phyloP scores from a whole-genome alignment of 2,329 filamentous ascomycete genomes.

The Colletotrichum filicis region DNA sequence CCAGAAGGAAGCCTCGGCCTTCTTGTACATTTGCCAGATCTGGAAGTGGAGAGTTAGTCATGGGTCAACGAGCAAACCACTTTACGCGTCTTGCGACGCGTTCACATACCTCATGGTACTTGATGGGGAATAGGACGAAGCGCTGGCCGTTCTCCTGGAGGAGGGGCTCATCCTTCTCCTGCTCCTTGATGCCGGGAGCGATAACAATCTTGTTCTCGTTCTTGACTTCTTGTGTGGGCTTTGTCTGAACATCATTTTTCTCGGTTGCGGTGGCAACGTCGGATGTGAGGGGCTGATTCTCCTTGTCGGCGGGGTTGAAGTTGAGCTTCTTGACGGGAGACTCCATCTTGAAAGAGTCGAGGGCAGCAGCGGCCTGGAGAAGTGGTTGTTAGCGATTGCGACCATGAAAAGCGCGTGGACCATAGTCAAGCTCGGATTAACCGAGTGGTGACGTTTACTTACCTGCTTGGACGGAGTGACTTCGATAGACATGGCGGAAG shows the following conservation, averaged over 20 bases:
- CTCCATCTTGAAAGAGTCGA: constrained; percentile 92
- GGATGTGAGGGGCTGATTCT: constrained; percentile 72
- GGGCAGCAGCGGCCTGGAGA: constrained; percentile 81
- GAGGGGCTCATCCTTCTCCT: constrained; percentile 88
- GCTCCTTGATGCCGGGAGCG: constrained; percentile 67
- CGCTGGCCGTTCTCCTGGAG: constrained; percentile 95
- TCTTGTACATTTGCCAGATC: constrained; percentile 99
- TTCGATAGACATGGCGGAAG: constrained; percentile 76
- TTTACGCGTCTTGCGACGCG: constrained; percentile 74
- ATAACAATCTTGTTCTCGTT: constrained; percentile 56
- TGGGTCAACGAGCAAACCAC: constrained; percentile 53
- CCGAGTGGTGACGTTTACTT: constrained; percentile 45
- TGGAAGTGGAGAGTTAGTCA: constrained; percentile 59
- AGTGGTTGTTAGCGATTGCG: constrained; percentile 44
- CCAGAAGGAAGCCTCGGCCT: constrained; percentile 99
- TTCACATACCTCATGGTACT: constrained; percentile 94
- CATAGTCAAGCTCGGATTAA: constrained; percentile 6
- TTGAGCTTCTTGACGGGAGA: constrained; percentile 91
- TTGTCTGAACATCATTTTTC: constrained; percentile 70
- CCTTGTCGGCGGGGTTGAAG: constrained; percentile 81
- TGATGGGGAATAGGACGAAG: constrained; percentile 98
- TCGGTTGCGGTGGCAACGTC: constrained; percentile 63
- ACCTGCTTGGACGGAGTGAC: constrained; percentile 72
- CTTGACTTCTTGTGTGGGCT: constrained; percentile 61
- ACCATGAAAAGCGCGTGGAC: constrained; percentile 7